Evolutionary conservation across 495 filamentous ascomycete genomes (phyloP), one percentile per base, ranked within the genome.

Genomic region (Penicillium bialowiezense): DNA sequence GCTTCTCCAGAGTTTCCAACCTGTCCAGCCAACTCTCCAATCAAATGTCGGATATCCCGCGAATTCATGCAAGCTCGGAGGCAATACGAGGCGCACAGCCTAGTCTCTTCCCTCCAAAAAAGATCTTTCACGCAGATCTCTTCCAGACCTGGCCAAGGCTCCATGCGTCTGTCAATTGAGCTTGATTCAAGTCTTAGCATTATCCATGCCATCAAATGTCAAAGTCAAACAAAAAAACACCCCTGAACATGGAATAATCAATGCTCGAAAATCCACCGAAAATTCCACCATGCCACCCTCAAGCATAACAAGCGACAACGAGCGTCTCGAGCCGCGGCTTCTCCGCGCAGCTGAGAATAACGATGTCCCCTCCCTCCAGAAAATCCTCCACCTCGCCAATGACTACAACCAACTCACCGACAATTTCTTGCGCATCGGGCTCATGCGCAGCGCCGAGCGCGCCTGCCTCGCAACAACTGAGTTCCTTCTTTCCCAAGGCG

Each of bases 311-410:
- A 72, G 69, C 52, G 69, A 73, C 44, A 60, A 56, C 52, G 74
- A 76, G 26, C 73, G 78, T 23, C 64, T 79, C 34, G 78, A 82
- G 45, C 77, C 75, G 7, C 69, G 73, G 7, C 62, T 82, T n/a
- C 65, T 80, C 1, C 74, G 75, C 41, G 76, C 78, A 3, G 73
- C 69, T 19, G 75, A 76, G 36, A 65, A 66, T 33, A 65, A 77
- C 49, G 58, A 75, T 39, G 18, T 68, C 21, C 62, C 71, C 5
- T 44, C 63, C 4, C 63, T 78, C 12, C 53, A 50, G 3, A 57
- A 65, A 10, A 64, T 75, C 6, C 58, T 80, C 45, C 59, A 65
- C 6, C 47, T 64, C 2, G 73, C 76, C 5, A 69, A 60, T 41
- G 65, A 65, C 10, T 67, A 68, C 43, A 59, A 62, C 12, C 76